Evolutionary conservation across 2,329 filamentous ascomycete genomes (phyloP).

Genomic region (Hymenoscyphus fructigenus): DNA sequence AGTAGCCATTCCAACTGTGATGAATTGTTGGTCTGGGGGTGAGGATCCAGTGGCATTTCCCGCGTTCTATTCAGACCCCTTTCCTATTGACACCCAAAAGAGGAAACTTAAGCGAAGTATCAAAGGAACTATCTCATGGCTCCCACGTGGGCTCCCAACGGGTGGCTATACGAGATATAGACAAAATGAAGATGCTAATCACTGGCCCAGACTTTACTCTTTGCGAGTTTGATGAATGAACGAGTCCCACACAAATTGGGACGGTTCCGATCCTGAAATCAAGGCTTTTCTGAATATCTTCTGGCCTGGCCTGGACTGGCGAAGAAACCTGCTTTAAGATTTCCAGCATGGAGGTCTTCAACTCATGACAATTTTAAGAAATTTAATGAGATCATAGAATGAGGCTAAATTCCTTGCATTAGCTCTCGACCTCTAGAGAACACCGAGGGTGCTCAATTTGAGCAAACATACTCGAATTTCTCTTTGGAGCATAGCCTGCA

Average conservation of each 20-base stretch:
- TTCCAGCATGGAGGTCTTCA: not conserved
- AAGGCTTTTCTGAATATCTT: not conserved
- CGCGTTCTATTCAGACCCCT: slow-evolving; percentile 24
- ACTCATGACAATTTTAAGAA: not conserved
- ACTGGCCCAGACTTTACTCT: not conserved
- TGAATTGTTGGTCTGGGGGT: not conserved
- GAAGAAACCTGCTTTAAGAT: not conserved
- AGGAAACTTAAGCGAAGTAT: slow-evolving; percentile 20
- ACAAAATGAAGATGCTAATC: not conserved
- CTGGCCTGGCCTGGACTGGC: not conserved
- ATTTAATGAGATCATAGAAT: not conserved
- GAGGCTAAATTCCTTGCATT: not conserved
- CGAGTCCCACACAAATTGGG: too few relatives aligned
- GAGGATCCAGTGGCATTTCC: not conserved
- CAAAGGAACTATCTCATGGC: not conserved
- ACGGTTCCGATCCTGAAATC: not conserved
- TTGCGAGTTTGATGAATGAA: not conserved
- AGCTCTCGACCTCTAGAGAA: not conserved
- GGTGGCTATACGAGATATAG: not conserved
- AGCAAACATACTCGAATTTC: not conserved
- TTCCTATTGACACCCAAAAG: slow-evolving; percentile 28
- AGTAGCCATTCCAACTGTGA: not conserved
- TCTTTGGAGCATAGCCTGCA: not conserved
- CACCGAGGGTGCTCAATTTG: not conserved
- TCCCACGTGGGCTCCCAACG: not conserved